Percentiles rank a stretch among this genome's conserved stretches.
Conservation (phyloP, 805 yeast species). For the Teunomyces barrocoloradensis region DNA sequence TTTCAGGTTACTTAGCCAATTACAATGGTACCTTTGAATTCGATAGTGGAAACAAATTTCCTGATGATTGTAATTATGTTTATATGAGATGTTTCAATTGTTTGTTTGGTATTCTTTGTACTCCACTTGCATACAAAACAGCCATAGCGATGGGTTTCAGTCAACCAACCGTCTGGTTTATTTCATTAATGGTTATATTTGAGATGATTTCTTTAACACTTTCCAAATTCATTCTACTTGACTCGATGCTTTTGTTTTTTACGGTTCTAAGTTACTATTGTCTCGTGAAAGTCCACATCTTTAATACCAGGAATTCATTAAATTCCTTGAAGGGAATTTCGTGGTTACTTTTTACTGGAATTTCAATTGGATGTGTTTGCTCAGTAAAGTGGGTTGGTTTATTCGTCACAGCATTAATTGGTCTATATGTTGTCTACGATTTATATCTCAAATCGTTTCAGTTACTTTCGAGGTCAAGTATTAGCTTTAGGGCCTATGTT, state of each 20-base stretch:
- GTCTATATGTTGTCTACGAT: slow-evolving; percentile 57
- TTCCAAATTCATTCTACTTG: slow-evolving; percentile 72
- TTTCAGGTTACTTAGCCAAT: slow-evolving; percentile 80
- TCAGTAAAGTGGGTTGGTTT: slow-evolving; percentile 86
- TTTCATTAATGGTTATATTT: slow-evolving; percentile 60
- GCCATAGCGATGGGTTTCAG: slow-evolving; percentile 30
- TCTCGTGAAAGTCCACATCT: slow-evolving; percentile 46
- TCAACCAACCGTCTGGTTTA: slow-evolving; percentile 49
- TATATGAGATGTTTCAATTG: slow-evolving; percentile 75
- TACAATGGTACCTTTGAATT: slow-evolving; percentile 76
- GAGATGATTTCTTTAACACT: slow-evolving; percentile 70
- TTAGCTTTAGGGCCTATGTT: slow-evolving; percentile 32
- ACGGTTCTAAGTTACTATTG: slow-evolving; percentile 49
- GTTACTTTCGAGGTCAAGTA: slow-evolving; percentile 12
- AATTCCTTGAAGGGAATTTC: slow-evolving; percentile 40
- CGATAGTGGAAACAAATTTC: slow-evolving; percentile 63
- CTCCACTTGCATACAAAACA: slow-evolving; percentile 62
- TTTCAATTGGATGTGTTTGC: slow-evolving; percentile 78
- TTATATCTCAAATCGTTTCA: slow-evolving; percentile 45
- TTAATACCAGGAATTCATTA: slow-evolving; percentile 37
- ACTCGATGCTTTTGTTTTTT: slow-evolving; percentile 73
- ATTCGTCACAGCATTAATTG: slow-evolving; percentile 60
- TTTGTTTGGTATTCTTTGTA: slow-evolving; percentile 60
- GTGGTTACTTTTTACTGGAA: slow-evolving; percentile 63
- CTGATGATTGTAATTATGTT: slow-evolving; percentile 57